Base-by-base conservation (phyloP, 305 asterid genomes). In the Fraxinus sp. region DNA sequence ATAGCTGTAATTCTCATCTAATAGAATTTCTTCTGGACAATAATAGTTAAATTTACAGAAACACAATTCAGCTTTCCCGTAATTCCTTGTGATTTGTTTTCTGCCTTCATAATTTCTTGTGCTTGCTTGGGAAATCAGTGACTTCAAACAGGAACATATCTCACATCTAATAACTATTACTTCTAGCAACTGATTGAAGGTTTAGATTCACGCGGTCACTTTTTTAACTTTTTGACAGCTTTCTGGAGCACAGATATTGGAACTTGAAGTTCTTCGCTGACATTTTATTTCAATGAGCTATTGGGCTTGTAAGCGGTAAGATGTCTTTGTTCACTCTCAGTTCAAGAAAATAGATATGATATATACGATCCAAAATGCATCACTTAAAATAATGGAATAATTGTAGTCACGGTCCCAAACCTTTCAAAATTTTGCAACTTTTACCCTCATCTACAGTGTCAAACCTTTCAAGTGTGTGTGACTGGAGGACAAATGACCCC, bases 231-330 rank as follows among this genome's bases (percentile, higher is more conserved):
- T 30, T 49, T 81, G 18, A 70, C 49, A 49, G 82, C 46, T 78
- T 37, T 78, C 32, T 79, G 80, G 52, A 32, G 85, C 77, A 18
- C 43, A 35, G 41, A 70, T 59, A 36, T 32, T 52, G 85, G 77
- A 78, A 70, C 35, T n/a, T 22, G 22, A 30, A 75, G 66, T 18
- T 46, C 52, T 37, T 75, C 73, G 10, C 35, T 10, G 33, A 22
- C n/a, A 4, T 64, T 7, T 22, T 24, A 20, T 64, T 20, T 64
- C 73, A 64, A 26, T 64, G 73, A 9, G 73, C 35, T 64, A 10
- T 64, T 64, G 73, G 5, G 73, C 35, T 24, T 26, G 30, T 24
- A 10, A 9, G 30, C 7, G 7, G 30, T 64, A 26, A 64, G 73
- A 64, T 64, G 35, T 64, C 35, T 64, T 64, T 11, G 73, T 64